Evolutionary conservation across 2,329 filamentous ascomycete genomes (phyloP).

Genomic region (Chaetomium globosum): DNA sequence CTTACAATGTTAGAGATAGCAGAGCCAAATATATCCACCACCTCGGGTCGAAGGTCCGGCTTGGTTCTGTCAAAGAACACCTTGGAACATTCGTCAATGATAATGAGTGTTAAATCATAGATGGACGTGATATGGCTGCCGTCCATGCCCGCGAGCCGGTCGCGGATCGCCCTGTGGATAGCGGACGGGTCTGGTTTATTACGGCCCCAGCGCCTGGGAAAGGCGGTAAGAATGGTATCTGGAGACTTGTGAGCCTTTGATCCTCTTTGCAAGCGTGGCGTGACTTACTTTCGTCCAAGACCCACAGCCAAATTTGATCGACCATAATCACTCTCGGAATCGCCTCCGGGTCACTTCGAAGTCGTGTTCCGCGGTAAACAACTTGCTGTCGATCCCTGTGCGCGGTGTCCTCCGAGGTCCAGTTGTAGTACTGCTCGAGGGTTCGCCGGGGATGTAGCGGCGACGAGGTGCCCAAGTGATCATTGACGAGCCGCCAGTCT

Average conservation of each 20-base stretch:
- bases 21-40: conserved; percentile 41
- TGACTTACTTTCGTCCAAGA: conserved; percentile 39
- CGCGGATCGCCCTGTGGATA: conserved; percentile 44
- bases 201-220: conserved; percentile 45
- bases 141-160: conserved; percentile 30
- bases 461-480: conserved; percentile 36
- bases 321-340: conserved; percentile 40
- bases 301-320: conserved; percentile 38
- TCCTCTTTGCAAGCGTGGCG: neutral
- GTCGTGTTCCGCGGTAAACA: conserved; percentile 35
- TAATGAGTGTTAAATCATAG: conserved; percentile 40
- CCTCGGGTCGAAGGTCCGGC: conserved; percentile 39
- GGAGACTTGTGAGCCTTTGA: neutral
- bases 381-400: conserved; percentile 41
- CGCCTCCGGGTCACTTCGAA: conserved; percentile 27
- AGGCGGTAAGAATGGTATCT: conserved; percentile 47
- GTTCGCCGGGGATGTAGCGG: conserved; percentile 43
- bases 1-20: conserved; percentile 40
- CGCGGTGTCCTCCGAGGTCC: conserved; percentile 43
- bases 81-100: conserved; percentile 44
- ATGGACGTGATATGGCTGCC: conserved; percentile 29
- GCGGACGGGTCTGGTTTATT: conserved; percentile 45
- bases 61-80: conserved; percentile 44
- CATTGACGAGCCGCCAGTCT: conserved; percentile 33
- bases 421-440: conserved; percentile 45